These are phyloP conservation scores for Lactuca sativa DNA, from an alignment of 129 eudicot genomes.

Conservation along the genomic window DNA sequence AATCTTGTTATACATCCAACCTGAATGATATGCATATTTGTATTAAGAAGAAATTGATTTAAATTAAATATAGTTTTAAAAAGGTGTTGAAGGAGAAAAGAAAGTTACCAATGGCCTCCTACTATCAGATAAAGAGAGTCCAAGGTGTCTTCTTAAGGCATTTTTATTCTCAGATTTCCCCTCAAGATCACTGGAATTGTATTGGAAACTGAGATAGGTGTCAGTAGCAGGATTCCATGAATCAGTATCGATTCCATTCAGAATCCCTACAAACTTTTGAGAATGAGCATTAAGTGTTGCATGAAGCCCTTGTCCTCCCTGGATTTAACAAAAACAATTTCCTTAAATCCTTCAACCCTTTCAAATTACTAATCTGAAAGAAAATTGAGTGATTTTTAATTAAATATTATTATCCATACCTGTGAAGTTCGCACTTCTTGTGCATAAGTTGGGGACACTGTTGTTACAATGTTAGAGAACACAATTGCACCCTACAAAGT, in stretches of 20 bases:
- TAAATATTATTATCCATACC: conserved; percentile 46
- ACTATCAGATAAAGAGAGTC: conserved; percentile 59
- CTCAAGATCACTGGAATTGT: conserved; percentile 60
- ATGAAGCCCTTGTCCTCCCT: conserved; percentile 96
- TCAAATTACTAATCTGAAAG: background rate
- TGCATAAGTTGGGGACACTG: conserved; percentile 97
- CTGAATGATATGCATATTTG: conserved; percentile 34
- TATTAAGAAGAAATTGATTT: too few species aligned
- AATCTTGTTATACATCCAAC: conserved; percentile 96
- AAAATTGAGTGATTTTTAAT: background rate
- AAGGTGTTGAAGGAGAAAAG: conserved; percentile 8
- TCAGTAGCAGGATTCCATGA: conserved; percentile 98
- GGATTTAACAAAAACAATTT: conserved; percentile 15
- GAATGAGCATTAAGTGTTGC: conserved; percentile 78
- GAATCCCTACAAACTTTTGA: conserved; percentile 86
- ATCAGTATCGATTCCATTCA: conserved; percentile 96
- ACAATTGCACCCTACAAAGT: conserved; percentile 87
- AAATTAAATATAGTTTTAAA: background rate
- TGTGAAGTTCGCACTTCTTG: conserved; percentile 84
- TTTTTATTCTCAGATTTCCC: conserved; percentile 80
- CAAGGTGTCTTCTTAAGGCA: conserved; percentile 68
- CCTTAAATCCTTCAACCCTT: background rate
- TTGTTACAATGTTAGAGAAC: conserved; percentile 94
- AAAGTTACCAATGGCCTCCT: conserved; percentile 67
- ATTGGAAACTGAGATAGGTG: conserved; percentile 69